Conservation (phyloP, 805 yeast genomes). For the Metschnikowia rubicola region DNA sequence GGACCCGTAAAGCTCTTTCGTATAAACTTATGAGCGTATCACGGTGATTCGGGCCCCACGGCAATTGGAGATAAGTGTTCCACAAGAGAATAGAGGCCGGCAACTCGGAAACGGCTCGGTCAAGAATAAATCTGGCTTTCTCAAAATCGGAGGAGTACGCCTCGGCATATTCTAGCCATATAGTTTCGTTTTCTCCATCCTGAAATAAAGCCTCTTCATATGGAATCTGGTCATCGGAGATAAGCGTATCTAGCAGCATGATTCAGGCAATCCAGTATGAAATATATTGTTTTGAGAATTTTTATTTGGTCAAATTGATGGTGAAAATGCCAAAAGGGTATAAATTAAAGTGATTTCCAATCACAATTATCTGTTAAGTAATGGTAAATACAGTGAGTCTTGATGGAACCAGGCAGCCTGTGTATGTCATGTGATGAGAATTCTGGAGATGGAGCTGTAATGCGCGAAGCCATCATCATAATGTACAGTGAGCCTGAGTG, state of each 20-base stretch:
- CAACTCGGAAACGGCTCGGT: conserved; percentile 15
- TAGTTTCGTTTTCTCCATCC: conserved; percentile 11
- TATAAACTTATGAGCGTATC: conserved; percentile 2
- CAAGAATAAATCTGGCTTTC: conserved; percentile 13
- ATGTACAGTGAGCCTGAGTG: too few relatives aligned
- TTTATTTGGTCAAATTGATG: too few relatives aligned
- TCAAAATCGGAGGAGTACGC: conserved; percentile 2
- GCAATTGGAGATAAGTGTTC: conserved; percentile 18
- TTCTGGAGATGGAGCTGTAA: too few relatives aligned
- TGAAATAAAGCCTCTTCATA: conserved; percentile 12
- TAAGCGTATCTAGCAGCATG: conserved; percentile 10
- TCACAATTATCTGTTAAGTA: too few relatives aligned
- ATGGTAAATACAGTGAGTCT: too few relatives aligned
- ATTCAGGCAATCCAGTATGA: too few relatives aligned
- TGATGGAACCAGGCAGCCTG: too few relatives aligned
- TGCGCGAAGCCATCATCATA: too few relatives aligned
- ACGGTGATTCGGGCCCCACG: conserved; percentile 5
- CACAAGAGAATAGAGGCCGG: conserved; percentile 17
- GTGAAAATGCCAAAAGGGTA: too few relatives aligned
- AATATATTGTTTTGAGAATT: too few relatives aligned
- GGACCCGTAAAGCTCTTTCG: conserved; percentile 7
- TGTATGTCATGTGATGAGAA: too few relatives aligned
- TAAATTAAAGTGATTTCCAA: too few relatives aligned
- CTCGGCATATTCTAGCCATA: conserved; percentile 18
- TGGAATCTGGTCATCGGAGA: conserved; percentile 8